phyloP scores from a whole-genome alignment of 2,329 filamentous ascomycete species.

The Mariannaea elegans region DNA sequence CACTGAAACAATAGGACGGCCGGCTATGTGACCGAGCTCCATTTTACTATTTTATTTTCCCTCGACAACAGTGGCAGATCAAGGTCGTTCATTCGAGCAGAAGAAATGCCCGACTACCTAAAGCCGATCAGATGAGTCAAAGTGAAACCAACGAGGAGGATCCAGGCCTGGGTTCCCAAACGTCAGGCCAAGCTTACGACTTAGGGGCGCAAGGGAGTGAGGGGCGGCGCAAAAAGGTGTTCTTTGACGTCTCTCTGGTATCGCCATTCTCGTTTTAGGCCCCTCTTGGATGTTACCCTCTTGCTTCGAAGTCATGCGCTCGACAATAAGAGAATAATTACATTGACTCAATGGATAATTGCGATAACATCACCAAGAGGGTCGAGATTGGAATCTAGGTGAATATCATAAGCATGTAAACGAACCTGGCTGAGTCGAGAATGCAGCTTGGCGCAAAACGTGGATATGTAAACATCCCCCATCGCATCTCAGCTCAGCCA shows the following conservation, averaged over 20 bases:
- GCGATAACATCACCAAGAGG: slow-evolving; percentile 4
- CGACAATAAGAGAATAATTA: background rate
- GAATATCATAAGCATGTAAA: background rate
- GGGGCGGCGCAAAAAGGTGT: background rate
- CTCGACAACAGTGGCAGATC: slow-evolving; percentile 22
- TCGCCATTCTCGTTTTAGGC: slow-evolving; percentile 12
- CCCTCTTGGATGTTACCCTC: slow-evolving; percentile 19
- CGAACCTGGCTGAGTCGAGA: slow-evolving; percentile 1
- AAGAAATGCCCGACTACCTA: background rate
- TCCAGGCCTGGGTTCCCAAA: slow-evolving; percentile 27
- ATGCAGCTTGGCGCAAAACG: slow-evolving; percentile 3
- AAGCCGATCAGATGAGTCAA: slow-evolving; percentile 31
- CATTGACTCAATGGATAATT: background rate
- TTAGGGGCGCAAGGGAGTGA: background rate
- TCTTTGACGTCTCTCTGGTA: slow-evolving; percentile 5
- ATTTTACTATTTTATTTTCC: slow-evolving; percentile 28
- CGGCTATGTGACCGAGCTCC: slow-evolving; percentile 36
- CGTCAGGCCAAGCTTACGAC: slow-evolving; percentile 17
- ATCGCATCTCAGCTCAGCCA: slow-evolving; percentile 16
- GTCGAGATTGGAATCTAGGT: background rate
- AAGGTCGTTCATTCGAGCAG: slow-evolving; percentile 26
- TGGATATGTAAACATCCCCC: slow-evolving; percentile 14
- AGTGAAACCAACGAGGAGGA: slow-evolving; percentile 37
- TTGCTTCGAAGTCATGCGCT: slow-evolving; percentile 13
- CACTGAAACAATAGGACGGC: slow-evolving; percentile 41